phyloP scores from a whole-genome alignment of 1,284 basidiomycete species.

The Irpex sp. region DNA sequence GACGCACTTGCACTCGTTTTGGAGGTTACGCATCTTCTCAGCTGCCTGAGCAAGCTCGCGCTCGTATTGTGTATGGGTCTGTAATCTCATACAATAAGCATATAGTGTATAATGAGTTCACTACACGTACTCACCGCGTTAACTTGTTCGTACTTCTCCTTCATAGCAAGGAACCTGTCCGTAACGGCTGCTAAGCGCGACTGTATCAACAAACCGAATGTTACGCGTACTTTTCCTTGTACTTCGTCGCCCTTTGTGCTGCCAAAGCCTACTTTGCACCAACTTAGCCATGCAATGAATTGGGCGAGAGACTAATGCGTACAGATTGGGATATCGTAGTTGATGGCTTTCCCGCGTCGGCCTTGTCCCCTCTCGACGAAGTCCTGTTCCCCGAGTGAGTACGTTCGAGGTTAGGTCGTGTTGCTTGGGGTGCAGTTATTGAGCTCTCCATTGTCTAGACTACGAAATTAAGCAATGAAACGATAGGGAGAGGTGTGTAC shows the following conservation, averaged over 20 bases:
- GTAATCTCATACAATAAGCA: background rate
- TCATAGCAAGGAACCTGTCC: constrained; percentile 45
- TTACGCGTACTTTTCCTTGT: constrained; percentile 26
- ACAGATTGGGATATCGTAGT: background rate
- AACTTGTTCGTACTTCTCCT: constrained; percentile 52
- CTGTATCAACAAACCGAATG: background rate
- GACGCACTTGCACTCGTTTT: constrained; percentile 58
- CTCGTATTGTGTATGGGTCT: constrained; percentile 42
- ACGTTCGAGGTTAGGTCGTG: constrained; percentile 2
- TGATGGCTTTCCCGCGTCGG: background rate
- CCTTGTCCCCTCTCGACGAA: background rate
- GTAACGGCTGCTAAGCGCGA: background rate
- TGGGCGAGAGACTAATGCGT: background rate
- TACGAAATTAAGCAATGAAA: background rate
- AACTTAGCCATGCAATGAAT: background rate
- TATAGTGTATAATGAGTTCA: background rate
- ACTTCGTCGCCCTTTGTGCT: constrained; percentile 17
- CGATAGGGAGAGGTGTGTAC: background rate
- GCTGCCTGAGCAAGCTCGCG: constrained; percentile 45
- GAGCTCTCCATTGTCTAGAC: background rate
- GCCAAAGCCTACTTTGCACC: constrained; percentile 4
- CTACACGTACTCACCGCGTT: constrained; percentile 37
- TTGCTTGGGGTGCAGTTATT: background rate
- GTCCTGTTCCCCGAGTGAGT: constrained; percentile 3
- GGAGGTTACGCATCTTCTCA: constrained; percentile 46